Conservation (phyloP, 2,329 filamentous ascomycete genomes). For the Penicillium sclerotigenum region DNA sequence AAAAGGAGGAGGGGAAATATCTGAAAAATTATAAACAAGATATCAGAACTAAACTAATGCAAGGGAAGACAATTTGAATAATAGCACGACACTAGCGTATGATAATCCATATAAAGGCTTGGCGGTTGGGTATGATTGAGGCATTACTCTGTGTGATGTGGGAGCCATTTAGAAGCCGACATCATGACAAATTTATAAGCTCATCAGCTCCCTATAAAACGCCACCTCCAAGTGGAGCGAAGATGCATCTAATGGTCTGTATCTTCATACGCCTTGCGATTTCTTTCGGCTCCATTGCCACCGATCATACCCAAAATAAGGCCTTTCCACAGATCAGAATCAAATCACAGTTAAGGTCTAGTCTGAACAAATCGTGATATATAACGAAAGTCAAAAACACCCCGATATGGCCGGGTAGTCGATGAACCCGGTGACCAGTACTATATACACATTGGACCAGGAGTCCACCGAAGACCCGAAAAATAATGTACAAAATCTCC, state of each 20-base stretch:
- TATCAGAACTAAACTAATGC: neutral
- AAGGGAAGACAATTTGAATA: neutral
- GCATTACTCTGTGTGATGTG: neutral
- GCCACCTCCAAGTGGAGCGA: neutral
- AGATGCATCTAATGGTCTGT: neutral
- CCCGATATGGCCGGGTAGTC: neutral
- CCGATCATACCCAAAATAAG: neutral
- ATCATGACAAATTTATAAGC: too few relatives aligned
- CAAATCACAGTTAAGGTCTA: neutral
- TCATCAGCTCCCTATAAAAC: neutral
- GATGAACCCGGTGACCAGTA: neutral
- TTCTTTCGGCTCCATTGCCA: neutral
- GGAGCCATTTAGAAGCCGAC: neutral
- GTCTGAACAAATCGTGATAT: neutral
- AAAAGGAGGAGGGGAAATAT: neutral
- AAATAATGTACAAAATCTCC: slow-evolving; percentile 9
- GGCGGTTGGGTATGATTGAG: neutral
- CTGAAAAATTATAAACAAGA: neutral
- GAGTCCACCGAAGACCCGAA: neutral
- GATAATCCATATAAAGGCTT: neutral
- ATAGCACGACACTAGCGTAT: neutral
- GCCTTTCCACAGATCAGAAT: neutral
- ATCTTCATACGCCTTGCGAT: neutral
- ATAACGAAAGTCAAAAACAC: neutral
- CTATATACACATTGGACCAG: slow-evolving; percentile 9